A percentile compares a stretch with the other conserved stretches of the same genome.
These are phyloP conservation scores for Chalara sp. DNA, from an alignment of 2,329 filamentous ascomycete genomes.

Conservation along the genomic window DNA sequence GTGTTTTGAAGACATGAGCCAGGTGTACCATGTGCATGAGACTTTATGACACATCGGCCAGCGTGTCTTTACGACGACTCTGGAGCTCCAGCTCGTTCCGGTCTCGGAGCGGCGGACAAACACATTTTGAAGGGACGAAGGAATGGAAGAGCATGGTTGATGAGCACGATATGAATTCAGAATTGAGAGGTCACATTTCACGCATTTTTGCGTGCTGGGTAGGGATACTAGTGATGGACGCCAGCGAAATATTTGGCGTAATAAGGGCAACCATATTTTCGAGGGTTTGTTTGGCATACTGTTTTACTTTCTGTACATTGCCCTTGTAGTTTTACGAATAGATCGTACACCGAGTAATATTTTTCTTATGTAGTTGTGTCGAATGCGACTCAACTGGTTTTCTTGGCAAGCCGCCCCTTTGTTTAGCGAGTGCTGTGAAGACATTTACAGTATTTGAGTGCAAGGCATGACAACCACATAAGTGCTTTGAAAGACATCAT, in stretches of 20 bases:
- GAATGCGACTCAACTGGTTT: too few species aligned
- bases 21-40: constrained; percentile 12
- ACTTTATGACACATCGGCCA: constrained; percentile 15
- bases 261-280: constrained; percentile 16
- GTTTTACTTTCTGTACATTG: constrained; percentile 20
- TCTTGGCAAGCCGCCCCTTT: too few species aligned
- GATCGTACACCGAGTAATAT: constrained; percentile 14
- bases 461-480: too few species aligned
- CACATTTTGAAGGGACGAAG: constrained; percentile 7
- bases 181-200: too few species aligned
- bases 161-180: not conserved
- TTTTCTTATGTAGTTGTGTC: not conserved
- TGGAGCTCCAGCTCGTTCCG: constrained; percentile 5
- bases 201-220: not conserved
- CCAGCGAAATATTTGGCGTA: constrained; percentile 12
- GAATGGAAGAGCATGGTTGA: constrained; percentile 1
- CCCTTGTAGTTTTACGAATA: constrained; percentile 23
- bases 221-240: constrained; percentile 9
- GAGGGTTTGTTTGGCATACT: constrained; percentile 5
- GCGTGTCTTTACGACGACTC: constrained; percentile 6
- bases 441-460: too few species aligned
- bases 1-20: not conserved
- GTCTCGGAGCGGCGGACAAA: constrained; percentile 20
- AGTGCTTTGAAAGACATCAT: too few species aligned
- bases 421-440: too few species aligned